A percentile compares a stretch with the other conserved stretches of the same genome.
Conservation (phyloP, 352 stramenopile genomes). For the Phytopythium montanum region DNA sequence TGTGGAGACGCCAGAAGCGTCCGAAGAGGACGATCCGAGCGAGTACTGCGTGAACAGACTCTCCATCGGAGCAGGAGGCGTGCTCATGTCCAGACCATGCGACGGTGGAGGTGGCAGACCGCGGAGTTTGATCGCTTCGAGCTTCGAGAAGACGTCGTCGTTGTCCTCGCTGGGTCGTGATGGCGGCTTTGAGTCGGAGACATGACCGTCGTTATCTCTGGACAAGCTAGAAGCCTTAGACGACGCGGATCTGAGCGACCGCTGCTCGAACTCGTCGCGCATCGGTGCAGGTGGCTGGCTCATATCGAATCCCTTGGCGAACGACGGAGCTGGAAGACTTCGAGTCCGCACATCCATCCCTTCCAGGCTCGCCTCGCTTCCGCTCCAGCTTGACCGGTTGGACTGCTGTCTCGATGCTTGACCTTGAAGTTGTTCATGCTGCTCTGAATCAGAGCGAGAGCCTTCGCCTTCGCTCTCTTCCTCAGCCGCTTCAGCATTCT, state of each 20-base stretch:
- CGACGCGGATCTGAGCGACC: neutral
- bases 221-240: neutral
- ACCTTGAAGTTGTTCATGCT: neutral
- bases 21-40: constrained; percentile 8
- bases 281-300: constrained; percentile 31
- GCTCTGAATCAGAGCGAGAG: neutral
- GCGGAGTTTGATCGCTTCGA: neutral
- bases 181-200: neutral
- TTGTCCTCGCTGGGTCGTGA: neutral
- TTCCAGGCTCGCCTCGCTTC: neutral
- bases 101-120: neutral
- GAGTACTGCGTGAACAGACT: constrained; percentile 6
- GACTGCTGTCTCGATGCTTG: neutral
- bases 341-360: neutral
- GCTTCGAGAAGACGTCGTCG: neutral
- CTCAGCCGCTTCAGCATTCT: neutral
- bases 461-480: neutral
- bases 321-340: neutral
- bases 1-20: neutral
- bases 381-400: neutral
- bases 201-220: neutral
- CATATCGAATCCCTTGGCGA: constrained; percentile 25
- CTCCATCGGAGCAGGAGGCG: constrained; percentile 5
- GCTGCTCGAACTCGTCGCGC: neutral
- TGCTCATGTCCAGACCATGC: constrained; percentile 9